These are phyloP conservation scores for Fusarium musae DNA, from an alignment of 2,329 filamentous ascomycete species.

Conservation along the genomic window DNA sequence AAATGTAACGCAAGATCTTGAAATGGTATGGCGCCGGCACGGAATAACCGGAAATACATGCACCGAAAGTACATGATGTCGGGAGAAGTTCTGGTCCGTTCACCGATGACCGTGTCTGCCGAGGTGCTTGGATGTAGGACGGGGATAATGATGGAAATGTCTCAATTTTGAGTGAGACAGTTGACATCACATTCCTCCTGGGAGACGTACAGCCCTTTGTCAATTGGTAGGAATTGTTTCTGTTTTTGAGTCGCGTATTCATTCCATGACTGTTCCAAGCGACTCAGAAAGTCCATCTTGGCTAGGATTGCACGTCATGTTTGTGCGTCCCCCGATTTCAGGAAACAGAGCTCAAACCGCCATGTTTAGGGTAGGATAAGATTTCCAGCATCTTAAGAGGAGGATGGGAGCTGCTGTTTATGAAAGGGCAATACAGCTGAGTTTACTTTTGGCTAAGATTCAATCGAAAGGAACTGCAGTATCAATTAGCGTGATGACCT, in stretches of 20 bases:
- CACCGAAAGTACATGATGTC: not conserved
- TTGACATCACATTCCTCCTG: not conserved
- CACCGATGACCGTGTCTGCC: not conserved
- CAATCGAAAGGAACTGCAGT: too few relatives aligned
- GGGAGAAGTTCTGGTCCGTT: not conserved
- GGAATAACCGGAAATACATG: not conserved
- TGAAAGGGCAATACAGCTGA: too few relatives aligned
- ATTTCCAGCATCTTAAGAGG: not conserved
- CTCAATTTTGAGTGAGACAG: too few relatives aligned
- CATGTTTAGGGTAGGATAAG: not conserved
- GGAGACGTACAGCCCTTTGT: not conserved
- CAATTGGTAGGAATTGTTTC: too few relatives aligned
- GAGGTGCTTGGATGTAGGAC: not conserved
- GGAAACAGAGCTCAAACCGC: rapidly evolving
- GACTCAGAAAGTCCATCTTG: too few relatives aligned
- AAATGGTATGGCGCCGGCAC: not conserved
- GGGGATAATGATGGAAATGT: too few relatives aligned
- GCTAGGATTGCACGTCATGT: not conserved
- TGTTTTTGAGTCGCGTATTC: not conserved
- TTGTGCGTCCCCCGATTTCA: not conserved
- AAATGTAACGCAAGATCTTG: not conserved
- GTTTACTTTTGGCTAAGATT: too few relatives aligned
- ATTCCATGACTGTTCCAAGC: too few relatives aligned
- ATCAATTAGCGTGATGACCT: too few relatives aligned
- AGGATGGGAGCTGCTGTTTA: too few relatives aligned